Base-by-base conservation (phyloP, 345 rosid species). In the Rhizophora mangle region DNA sequence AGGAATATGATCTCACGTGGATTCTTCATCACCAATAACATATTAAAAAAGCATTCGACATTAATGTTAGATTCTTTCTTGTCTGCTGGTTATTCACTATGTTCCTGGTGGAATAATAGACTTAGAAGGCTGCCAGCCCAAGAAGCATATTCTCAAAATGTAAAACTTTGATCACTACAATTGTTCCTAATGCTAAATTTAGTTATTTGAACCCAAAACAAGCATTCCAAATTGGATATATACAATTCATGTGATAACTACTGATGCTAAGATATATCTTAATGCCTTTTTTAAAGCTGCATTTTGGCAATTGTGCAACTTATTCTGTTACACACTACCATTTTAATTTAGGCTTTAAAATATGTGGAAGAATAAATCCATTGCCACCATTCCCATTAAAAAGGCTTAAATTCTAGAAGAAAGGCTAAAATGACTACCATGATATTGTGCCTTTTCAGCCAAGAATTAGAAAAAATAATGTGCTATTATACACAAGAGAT, bases 361-460 rank as follows among this genome's bases (percentile, higher is more conserved):
- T 15, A 52, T 26, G 13, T 52, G 22, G 56, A 78, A 29, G 74
- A 68, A 72, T 64, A 30, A 56, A 57, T 18, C 60, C 54, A 34
- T 31, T 8, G 30, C 51, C 51, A 29, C 59, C 60, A 43, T 37
- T 43, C 49, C 62, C n/a, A 43, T 22, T 5, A 49, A 60, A 52
- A 52, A 53, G 18, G 6, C 43, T 30, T 13, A 34, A 26, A 19
- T 34, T 6, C n/a, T 27, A 24, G 15, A 15, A 30, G 27, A 69
- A 32, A 16, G 39, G 21, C 10, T 13, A 61, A 51, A 67, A 31
- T 3, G 21, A 16, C 15, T 57, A 7, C 26, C 6, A 1, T 7
- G 16, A 43, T 46, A 6, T 11, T 30, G 5, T 29, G 19, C 47
- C 1, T 31, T 49, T 8, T 52, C 13, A 21, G 24, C 71, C 9